These are phyloP conservation scores for Syncephalastrum racemosum DNA, from an alignment of 371 early-diverging fungal species.

Conservation along the genomic window DNA sequence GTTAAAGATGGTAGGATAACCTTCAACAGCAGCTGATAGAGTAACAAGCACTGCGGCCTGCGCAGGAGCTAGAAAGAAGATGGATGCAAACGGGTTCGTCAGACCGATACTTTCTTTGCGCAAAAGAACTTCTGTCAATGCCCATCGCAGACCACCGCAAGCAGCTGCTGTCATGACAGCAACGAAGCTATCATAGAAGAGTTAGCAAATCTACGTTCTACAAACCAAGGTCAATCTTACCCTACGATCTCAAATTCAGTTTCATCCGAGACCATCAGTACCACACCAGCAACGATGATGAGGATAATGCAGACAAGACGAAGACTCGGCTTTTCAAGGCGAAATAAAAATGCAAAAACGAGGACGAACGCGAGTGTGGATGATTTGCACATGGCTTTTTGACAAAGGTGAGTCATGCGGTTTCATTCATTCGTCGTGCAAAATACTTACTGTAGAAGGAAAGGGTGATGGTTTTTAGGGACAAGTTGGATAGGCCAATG, in stretches of 20 bases:
- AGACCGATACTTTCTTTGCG: conserved; percentile 71
- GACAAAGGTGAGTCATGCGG: conserved; percentile 1
- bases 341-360: conserved; percentile 85
- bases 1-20: conserved; percentile 54
- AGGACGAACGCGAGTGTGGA: conserved; percentile 86
- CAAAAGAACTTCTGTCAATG: conserved; percentile 86
- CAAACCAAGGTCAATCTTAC: conserved; percentile 22
- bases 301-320: conserved; percentile 70
- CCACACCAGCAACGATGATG: conserved; percentile 77
- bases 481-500: conserved; percentile 86
- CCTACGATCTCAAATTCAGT: conserved; percentile 73
- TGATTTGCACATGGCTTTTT: conserved; percentile 93
- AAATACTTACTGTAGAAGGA: conserved; percentile 78
- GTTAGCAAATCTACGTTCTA: background rate
- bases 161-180: conserved; percentile 80
- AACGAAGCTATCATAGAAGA: conserved; percentile 22
- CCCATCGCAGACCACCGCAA: conserved; percentile 84
- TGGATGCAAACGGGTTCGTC: conserved; percentile 83
- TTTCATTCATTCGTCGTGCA: background rate
- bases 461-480: conserved; percentile 81
- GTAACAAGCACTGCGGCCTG: conserved; percentile 66
- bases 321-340: conserved; percentile 73
- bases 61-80: conserved; percentile 73
- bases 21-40: conserved; percentile 66
- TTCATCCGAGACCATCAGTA: conserved; percentile 84